These are phyloP conservation scores for Diaporthe helianthi DNA, from an alignment of 2,329 filamentous ascomycete genomes.

Conservation along the genomic window DNA sequence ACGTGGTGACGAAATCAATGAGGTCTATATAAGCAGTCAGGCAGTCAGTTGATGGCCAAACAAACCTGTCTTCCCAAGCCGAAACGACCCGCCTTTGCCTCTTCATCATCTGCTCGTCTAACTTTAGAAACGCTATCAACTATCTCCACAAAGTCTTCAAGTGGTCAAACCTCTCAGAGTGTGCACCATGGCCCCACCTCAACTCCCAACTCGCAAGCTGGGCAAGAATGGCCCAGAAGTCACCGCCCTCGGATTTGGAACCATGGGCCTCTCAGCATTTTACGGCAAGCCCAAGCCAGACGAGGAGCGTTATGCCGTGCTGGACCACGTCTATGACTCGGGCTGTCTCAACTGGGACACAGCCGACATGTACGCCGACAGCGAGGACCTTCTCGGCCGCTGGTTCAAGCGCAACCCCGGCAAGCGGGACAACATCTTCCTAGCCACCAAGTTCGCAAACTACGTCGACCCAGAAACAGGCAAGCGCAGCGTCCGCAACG, in stretches of 20 bases:
- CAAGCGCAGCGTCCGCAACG: constrained; percentile 42
- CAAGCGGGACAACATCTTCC: constrained; percentile 56
- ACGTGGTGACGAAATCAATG: constrained; percentile 7
- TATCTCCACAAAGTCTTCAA: not conserved
- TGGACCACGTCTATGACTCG: constrained; percentile 52
- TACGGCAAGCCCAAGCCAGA: constrained; percentile 48
- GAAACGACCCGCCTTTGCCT: not conserved
- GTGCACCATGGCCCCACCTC: constrained; percentile 32
- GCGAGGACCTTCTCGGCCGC: constrained; percentile 54
- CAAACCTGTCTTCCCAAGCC: not conserved
- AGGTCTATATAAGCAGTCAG: not conserved
- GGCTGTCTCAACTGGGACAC: constrained; percentile 54
- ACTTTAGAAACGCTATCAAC: not conserved
- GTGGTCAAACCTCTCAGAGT: not conserved
- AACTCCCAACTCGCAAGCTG: constrained; percentile 50
- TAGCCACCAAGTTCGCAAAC: constrained; percentile 58
- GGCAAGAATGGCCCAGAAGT: constrained; percentile 60
- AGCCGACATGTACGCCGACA: constrained; percentile 53
- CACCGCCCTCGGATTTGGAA: constrained; percentile 57
- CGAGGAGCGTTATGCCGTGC: constrained; percentile 50
- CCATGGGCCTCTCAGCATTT: constrained; percentile 55
- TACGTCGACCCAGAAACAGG: constrained; percentile 38
- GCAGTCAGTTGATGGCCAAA: not conserved
- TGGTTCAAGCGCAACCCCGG: constrained; percentile 53
- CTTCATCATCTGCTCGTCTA: not conserved